Evolutionary conservation across 805 yeast species (phyloP).

Genomic region (Vanderwaltozyma verrucispora): DNA sequence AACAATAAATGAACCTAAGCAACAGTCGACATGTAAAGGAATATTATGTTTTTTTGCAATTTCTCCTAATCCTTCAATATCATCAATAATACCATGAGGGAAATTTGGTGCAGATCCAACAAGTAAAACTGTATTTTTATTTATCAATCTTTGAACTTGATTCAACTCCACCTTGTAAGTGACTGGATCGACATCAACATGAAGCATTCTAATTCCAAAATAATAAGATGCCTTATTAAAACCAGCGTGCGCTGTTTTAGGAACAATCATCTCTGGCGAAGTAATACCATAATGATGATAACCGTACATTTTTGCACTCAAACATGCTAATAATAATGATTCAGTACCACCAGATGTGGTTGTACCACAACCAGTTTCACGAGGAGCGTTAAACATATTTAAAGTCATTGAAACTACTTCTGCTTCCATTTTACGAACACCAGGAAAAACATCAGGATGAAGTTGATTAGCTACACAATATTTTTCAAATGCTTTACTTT

Average conservation of each 20-base stretch:
- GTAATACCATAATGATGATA: slow-evolving; percentile 45
- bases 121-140: slow-evolving; percentile 67
- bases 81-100: slow-evolving; percentile 94
- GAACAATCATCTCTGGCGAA: slow-evolving; percentile 81
- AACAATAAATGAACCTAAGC: slow-evolving; percentile 86
- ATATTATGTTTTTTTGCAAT: slow-evolving; percentile 53
- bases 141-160: slow-evolving; percentile 56
- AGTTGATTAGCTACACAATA: slow-evolving; percentile 87
- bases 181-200: slow-evolving; percentile 62
- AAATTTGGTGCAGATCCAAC: slow-evolving; percentile 95
- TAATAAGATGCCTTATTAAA: slow-evolving; percentile 87
- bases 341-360: slow-evolving; percentile 95
- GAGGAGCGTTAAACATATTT: slow-evolving; percentile 71
- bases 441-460: slow-evolving; percentile 97
- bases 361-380: slow-evolving; percentile 51
- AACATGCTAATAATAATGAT: slow-evolving; percentile 73
- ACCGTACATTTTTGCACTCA: slow-evolving; percentile 80
- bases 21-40: slow-evolving; percentile 92
- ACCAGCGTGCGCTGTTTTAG: slow-evolving; percentile 88
- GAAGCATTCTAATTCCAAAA: slow-evolving; percentile 75
- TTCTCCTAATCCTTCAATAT: slow-evolving; percentile 59
- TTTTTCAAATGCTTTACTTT: slow-evolving; percentile 62
- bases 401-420: slow-evolving; percentile 91
- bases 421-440: slow-evolving; percentile 90
- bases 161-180: slow-evolving; percentile 58